These are phyloP conservation scores for Flaveria robusta DNA, from an alignment of 129 eudicot species.

Conservation along the genomic window DNA sequence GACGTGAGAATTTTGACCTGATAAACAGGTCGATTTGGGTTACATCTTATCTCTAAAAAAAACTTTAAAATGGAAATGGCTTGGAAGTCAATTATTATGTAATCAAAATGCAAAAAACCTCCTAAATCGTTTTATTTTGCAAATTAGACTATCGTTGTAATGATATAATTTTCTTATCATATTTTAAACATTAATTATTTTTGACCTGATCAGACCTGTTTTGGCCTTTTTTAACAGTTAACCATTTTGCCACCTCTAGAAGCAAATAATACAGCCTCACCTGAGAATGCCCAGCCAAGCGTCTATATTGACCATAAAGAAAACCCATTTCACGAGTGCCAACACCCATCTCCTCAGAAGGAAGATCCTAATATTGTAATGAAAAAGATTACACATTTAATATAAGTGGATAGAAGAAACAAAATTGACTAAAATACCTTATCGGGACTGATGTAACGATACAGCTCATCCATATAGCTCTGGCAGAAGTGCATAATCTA, in stretches of 20 bases:
- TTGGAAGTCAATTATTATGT: neutral
- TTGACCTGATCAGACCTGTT: slow-evolving; percentile 1
- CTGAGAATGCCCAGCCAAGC: slow-evolving; percentile 92
- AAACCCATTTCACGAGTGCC: slow-evolving; percentile 98
- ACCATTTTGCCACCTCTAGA: slow-evolving; percentile 11
- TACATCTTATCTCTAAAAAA: neutral
- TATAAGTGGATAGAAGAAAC: neutral
- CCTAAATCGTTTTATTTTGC: neutral
- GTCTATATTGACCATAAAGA: slow-evolving; percentile 89
- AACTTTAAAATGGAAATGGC: neutral
- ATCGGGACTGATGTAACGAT: slow-evolving; percentile 93
- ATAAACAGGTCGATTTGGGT: neutral
- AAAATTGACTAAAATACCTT: slow-evolving; percentile 53
- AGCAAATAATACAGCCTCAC: slow-evolving; percentile 44
- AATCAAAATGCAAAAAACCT: neutral
- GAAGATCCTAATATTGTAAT: slow-evolving; percentile 72
- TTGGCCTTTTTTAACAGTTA: neutral
- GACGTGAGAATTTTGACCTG: neutral
- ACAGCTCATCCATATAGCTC: slow-evolving; percentile 92
- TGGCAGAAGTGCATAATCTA: slow-evolving; percentile 97
- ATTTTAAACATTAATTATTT: neutral
- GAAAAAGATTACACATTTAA: neutral
- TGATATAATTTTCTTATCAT: neutral
- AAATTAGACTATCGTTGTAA: neutral
- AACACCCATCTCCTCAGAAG: slow-evolving; percentile 98